Percentiles rank a stretch among this genome's conserved stretches.
Evolutionary conservation across 768 basidiomycete species (phyloP).

Genomic region (Amanita molliuscula): DNA sequence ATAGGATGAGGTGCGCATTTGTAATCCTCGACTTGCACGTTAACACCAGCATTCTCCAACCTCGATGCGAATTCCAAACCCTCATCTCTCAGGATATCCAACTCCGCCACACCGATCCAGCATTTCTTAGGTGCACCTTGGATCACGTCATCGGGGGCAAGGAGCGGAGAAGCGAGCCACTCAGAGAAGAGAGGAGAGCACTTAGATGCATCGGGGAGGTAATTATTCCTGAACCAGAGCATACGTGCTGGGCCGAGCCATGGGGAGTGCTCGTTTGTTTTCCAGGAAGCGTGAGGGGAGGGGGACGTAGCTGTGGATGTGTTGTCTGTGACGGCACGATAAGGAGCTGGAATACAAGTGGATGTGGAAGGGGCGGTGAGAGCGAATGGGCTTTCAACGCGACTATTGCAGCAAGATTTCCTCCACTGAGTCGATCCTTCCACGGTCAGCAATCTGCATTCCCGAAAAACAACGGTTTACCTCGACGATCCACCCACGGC

Average conservation of each 20-base stretch:
- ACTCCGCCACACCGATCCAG: constrained; percentile 55
- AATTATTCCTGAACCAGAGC: constrained; percentile 66
- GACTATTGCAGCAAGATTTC: constrained; percentile 57
- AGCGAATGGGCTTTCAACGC: constrained; percentile 49
- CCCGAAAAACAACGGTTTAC: constrained; percentile 19
- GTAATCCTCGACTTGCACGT: constrained; percentile 46
- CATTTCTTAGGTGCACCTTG: constrained; percentile 30
- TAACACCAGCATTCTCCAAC: constrained; percentile 39
- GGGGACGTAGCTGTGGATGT: constrained; percentile 30
- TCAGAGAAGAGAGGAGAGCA: too few species aligned
- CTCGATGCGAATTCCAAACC: constrained; percentile 55
- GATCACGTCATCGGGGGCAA: constrained; percentile 48
- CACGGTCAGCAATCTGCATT: neutral
- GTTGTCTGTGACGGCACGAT: constrained; percentile 67
- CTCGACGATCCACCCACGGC: constrained; percentile 71
- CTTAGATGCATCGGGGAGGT: constrained; percentile 53
- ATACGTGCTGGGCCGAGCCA: constrained; percentile 55
- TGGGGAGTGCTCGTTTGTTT: constrained; percentile 43
- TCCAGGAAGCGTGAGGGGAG: constrained; percentile 31
- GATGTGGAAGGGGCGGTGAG: constrained; percentile 33
- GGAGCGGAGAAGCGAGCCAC: constrained; percentile 66
- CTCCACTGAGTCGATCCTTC: constrained; percentile 34
- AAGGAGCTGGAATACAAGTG: constrained; percentile 48
- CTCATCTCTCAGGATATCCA: constrained; percentile 60
- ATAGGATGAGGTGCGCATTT: constrained; percentile 60